Evolutionary conservation across 345 rosid species (phyloP), one percentile per base, ranked within the genome.

Genomic region (Durio zibethinus): DNA sequence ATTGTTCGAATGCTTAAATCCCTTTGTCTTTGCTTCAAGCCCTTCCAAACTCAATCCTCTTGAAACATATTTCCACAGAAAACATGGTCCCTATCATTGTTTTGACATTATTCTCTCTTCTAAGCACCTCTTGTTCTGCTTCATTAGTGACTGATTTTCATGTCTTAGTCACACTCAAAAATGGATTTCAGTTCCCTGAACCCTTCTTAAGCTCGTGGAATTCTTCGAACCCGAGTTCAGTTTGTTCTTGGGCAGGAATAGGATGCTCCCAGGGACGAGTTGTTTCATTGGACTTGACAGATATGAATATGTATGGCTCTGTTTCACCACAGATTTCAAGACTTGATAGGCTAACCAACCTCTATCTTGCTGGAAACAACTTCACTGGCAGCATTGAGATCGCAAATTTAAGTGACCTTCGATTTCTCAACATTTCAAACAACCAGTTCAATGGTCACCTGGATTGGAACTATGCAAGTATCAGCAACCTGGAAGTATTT

Each of bases 181-280:
- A 72, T 25, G 91, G 87, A 9, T 89, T 92, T 70, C 80, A 81
- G 62, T 83, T 65, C 77, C 86, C 90, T 38, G 85, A 90, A 63
- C 89, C 89, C 1, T 73, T 72, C 3, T 76, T 92, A 47, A 78
- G 11, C 73, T 77, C 89, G 0, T 90, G 97, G 97, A 80, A 89
- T 69, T 72, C 80, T 21, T 83, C 85, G 2, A 84, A 73, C 63
- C 91, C 87, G 10, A 68, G 79, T 80, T 90, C 89, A 6, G 82
- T 90, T 76, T 91, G 97, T 71, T 87, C 89, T 50, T 91, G 95
- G 95, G 75, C 54, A 11, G 89, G 95, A 25, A 61, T 91, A 21
- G 33, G 60, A 47, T 91, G 95, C 80, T 81, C 82, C 42, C 23
- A 74, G 21, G 88, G 80, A 0, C 80, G 90, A 11, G 93, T 91